A percentile compares a stretch with the other conserved stretches of the same genome.
These are phyloP conservation scores for Globisporangium lucens DNA, from an alignment of 352 stramenopile genomes.

Conservation along the genomic window DNA sequence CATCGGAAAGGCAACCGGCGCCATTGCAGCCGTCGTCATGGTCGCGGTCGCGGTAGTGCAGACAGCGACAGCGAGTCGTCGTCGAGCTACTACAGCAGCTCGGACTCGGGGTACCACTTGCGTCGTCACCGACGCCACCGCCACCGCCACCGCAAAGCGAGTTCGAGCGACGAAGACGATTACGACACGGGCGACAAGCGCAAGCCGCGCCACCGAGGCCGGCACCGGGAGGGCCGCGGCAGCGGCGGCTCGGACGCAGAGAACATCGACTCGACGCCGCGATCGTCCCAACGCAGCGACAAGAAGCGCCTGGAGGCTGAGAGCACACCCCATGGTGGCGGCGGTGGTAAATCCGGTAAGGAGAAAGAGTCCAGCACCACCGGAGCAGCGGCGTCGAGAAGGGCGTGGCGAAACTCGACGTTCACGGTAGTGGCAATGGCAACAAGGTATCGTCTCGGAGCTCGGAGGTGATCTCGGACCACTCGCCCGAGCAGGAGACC, in stretches of 20 bases:
- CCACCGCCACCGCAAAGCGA: conserved; percentile 33
- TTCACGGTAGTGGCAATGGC: conserved; percentile 18
- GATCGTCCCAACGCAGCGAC: conserved; percentile 23
- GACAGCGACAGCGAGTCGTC: conserved; percentile 47
- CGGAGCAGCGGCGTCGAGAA: conserved; percentile 23
- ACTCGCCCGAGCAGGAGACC: conserved; percentile 14
- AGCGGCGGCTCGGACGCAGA: conserved; percentile 27
- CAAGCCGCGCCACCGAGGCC: conserved; percentile 21
- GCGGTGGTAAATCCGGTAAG: neutral
- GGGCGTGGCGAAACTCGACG: conserved; percentile 31
- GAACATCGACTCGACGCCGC: conserved; percentile 21
- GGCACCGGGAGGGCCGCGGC: conserved; percentile 28
- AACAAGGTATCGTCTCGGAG: conserved; percentile 21
- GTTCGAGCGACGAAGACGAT: conserved; percentile 56
- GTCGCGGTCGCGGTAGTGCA: conserved; percentile 8
- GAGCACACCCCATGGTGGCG: neutral
- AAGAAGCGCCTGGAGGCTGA: conserved; percentile 15
- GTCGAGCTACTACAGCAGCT: conserved; percentile 48
- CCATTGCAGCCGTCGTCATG: conserved; percentile 23
- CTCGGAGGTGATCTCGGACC: conserved; percentile 20
- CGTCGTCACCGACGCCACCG: conserved; percentile 40
- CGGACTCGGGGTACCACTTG: conserved; percentile 31
- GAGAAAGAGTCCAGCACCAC: neutral
- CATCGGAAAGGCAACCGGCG: conserved; percentile 20
- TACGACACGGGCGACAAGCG: conserved; percentile 49